Evolutionary conservation across 2,329 filamentous ascomycete species (phyloP).

Genomic region (Ophiognomonia clavigignenti-juglandacearum): DNA sequence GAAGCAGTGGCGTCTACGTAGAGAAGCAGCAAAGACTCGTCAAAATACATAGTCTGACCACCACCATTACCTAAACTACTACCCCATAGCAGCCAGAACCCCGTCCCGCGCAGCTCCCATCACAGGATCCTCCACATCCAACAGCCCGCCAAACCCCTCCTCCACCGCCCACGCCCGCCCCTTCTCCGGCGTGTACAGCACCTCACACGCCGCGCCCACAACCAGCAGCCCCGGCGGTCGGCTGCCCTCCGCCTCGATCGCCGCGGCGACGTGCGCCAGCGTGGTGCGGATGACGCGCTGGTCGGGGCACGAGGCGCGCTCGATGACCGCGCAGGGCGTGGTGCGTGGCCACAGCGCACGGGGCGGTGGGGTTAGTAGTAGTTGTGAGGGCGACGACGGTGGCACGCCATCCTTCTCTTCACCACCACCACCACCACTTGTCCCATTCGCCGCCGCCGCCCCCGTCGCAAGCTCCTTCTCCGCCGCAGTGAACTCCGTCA

Average conservation of each 20-base stretch:
- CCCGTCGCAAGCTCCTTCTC: conserved; percentile 19
- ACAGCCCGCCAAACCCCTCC: conserved; percentile 73
- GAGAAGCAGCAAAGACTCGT: too few relatives aligned
- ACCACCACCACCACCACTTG: too few relatives aligned
- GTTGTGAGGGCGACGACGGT: too few relatives aligned
- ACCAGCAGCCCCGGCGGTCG: conserved; percentile 85
- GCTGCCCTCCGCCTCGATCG: conserved; percentile 84
- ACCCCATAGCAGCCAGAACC: not conserved
- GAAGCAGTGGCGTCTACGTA: too few relatives aligned
- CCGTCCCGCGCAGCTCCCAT: not conserved
- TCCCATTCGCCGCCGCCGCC: conserved; percentile 2
- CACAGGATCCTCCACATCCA: conserved; percentile 47
- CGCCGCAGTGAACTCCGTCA: conserved; percentile 46
- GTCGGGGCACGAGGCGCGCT: conserved; percentile 89
- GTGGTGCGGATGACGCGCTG: conserved; percentile 90
- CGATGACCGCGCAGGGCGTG: conserved; percentile 90
- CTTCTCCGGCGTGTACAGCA: conserved; percentile 55
- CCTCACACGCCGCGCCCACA: conserved; percentile 78
- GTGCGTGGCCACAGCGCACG: conserved; percentile 60
- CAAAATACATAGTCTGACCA: too few relatives aligned
- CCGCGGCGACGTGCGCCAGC: conserved; percentile 69
- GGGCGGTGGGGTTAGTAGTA: too few relatives aligned
- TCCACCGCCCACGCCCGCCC: conserved; percentile 76
- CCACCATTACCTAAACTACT: not conserved
- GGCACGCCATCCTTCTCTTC: too few relatives aligned